phyloP scores from a whole-genome alignment of 257 asterid genomes.

The Paulownia fortunei region DNA sequence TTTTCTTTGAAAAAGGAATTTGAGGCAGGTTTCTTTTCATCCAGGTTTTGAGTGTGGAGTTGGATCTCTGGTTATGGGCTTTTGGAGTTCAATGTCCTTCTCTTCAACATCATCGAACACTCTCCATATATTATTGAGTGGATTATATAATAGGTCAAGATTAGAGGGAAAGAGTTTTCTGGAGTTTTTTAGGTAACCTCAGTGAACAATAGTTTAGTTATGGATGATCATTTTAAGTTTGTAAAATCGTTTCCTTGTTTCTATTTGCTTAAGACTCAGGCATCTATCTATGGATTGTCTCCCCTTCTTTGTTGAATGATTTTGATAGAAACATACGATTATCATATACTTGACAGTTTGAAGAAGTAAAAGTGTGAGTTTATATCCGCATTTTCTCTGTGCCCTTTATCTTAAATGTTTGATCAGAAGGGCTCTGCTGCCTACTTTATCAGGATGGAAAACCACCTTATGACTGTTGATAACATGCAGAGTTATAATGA shows the following conservation, averaged over 20 bases:
- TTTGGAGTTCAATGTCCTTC: slow-evolving; percentile 69
- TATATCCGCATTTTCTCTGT: background rate
- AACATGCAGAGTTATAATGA: background rate
- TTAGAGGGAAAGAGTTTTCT: slow-evolving; percentile 8
- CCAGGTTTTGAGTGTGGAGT: slow-evolving; percentile 93
- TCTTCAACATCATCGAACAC: slow-evolving; percentile 89
- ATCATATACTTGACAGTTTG: background rate
- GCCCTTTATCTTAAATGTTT: background rate
- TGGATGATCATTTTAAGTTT: background rate
- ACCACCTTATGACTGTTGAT: background rate
- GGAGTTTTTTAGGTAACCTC: slow-evolving; percentile 26
- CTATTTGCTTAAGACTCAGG: slow-evolving; percentile 1
- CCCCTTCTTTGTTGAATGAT: slow-evolving; percentile 15
- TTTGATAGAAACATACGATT: background rate
- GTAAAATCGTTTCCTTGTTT: background rate
- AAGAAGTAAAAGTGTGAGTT: background rate
- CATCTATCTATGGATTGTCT: background rate
- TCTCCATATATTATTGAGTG: slow-evolving; percentile 77
- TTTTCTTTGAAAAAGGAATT: slow-evolving; percentile 5
- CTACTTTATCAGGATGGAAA: background rate
- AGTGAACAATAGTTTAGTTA: background rate
- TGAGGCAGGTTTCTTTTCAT: slow-evolving; percentile 29
- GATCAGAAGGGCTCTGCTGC: background rate
- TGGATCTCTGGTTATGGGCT: slow-evolving; percentile 98
- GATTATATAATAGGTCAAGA: background rate